These are phyloP conservation scores for Abrus precatorius DNA, from an alignment of 306 rosid genomes.

Conservation along the genomic window DNA sequence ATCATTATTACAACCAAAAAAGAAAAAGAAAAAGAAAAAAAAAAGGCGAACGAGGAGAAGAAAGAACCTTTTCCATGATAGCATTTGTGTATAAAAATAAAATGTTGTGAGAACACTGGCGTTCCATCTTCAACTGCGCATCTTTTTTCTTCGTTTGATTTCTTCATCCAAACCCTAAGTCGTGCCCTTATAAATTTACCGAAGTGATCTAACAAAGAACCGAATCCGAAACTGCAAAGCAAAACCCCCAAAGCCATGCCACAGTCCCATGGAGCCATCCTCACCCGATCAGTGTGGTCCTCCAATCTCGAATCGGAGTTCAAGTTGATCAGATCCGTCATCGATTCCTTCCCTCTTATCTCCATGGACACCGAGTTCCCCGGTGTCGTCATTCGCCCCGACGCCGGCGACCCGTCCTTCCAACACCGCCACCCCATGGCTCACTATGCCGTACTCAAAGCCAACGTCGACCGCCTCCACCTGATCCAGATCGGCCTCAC, in stretches of 20 bases:
- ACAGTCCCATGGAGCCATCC: slow-evolving; percentile 32
- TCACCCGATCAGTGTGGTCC: slow-evolving; percentile 74
- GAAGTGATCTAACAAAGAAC: neutral
- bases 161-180: slow-evolving; percentile 25
- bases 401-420: slow-evolving; percentile 39
- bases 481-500: slow-evolving; percentile 68
- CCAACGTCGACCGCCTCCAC: slow-evolving; percentile 75
- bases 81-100: neutral
- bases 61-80: neutral
- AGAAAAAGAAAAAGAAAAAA: neutral
- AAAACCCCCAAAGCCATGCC: slow-evolving; percentile 13
- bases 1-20: neutral
- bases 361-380: slow-evolving; percentile 93
- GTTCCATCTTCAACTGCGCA: neutral
- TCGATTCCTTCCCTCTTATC: slow-evolving; percentile 60
- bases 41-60: neutral
- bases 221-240: neutral
- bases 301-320: slow-evolving; percentile 68
- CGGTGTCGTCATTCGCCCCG: slow-evolving; percentile 68
- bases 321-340: slow-evolving; percentile 57
- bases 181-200: slow-evolving; percentile 1
- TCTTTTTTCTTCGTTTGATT: neutral
- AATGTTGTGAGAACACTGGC: slow-evolving; percentile 13
- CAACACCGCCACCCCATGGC: slow-evolving; percentile 29
- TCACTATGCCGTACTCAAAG: slow-evolving; percentile 69